Evolutionary conservation across 2,329 filamentous ascomycete species (phyloP).

Genomic region (Fusarium tupiense): DNA sequence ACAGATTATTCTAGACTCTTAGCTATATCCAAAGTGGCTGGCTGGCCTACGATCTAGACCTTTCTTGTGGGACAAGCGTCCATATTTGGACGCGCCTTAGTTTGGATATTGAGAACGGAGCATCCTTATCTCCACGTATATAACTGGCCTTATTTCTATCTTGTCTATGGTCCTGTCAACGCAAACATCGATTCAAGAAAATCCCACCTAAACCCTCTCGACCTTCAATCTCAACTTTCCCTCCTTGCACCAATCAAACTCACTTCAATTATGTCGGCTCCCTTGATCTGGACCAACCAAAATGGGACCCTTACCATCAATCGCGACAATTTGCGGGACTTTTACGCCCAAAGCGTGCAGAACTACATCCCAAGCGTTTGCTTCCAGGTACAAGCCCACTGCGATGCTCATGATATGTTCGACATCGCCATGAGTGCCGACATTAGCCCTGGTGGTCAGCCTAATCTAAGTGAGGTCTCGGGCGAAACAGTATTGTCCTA

Average conservation of each 20-base stretch:
- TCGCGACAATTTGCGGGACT: neutral
- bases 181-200: neutral
- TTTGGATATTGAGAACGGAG: rapidly evolving
- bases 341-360: neutral
- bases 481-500: neutral
- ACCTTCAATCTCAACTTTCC: neutral
- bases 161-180: rapidly evolving
- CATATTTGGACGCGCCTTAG: too few species aligned
- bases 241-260: rapidly evolving
- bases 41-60: neutral
- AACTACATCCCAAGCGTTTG: neutral
- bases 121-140: neutral
- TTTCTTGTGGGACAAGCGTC: neutral
- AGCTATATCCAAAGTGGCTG: neutral
- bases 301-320: neutral
- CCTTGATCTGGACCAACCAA: neutral
- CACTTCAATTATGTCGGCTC: neutral
- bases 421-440: neutral
- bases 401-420: rapidly evolving
- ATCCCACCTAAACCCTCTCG: rapidly evolving
- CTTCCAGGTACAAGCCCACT: neutral
- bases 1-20: neutral
- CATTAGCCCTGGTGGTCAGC: neutral
- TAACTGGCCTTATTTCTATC: neutral
- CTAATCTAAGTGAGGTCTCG: neutral